Evolutionary conservation across 2,329 filamentous ascomycete species (phyloP), one percentile per base, ranked within the genome.

Genomic region (Lomentospora prolificans): DNA sequence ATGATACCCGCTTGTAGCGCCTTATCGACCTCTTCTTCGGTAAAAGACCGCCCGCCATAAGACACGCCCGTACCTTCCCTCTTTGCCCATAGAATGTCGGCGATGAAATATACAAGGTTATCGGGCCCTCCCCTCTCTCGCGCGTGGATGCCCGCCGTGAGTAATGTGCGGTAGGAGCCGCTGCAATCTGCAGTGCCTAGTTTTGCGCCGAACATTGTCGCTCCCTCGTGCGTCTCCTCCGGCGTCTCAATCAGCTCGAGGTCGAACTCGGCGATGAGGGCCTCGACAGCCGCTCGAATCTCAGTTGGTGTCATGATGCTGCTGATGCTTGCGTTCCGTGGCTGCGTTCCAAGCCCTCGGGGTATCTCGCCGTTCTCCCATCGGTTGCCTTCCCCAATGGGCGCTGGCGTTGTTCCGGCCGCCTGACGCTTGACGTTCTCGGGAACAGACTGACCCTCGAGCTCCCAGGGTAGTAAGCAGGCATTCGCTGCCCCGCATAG

Each of bases 81-180:
- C 60, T 76, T 71, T 17, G 80, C 80, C 50, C 73, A 72, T 3
- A 84, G 71, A 3, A 84, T 69, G 62, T 84, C 80, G 0, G 77
- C 69, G 28, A 82, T 69, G 67, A 80, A 82, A 69, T 81, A 81
- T 46, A 83, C 65, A 12, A 82, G 68, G 57, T 77, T 71, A 62
- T 84, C 80, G 0, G 79, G 72, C 0, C 74, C 76, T 25, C 79
- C 80, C 8, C 80, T 75, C 66, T 84, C 80, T 24, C 80, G 76
- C 7, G 80, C 77, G 61, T 83, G 80, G 50, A 82, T 74, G 25
- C 71, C 77, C 44, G 74, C 74, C 57, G 76, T 76, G 57, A 84
- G 66, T 62, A 78, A 79, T 27, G 80, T 72, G 33, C 74, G 71
- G 61, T 77, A 76, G 4, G 69, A 69, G 8, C 62, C 62, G 33